Base-by-base conservation (phyloP, 495 filamentous ascomycete species). In the Chaetomium fimeti region DNA sequence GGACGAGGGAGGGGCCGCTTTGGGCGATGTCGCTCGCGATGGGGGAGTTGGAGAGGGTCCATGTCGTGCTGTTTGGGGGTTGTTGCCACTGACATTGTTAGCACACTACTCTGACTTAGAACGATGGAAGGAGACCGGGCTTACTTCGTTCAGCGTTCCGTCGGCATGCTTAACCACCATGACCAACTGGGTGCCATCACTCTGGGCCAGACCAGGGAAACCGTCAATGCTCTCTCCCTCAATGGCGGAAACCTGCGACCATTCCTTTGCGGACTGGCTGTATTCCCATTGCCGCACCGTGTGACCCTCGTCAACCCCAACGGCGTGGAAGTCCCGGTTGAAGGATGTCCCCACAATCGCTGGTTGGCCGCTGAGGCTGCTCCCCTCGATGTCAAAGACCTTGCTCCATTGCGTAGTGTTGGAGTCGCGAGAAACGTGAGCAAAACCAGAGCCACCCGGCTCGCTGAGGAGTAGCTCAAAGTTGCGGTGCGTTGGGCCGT, bases 271-370 rank as follows among this genome's bases (percentile, higher is more conserved):
- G 0, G 66, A 13, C 49, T 69, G 57, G 38, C 43, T 54, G 54
- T 63, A 66, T 5, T 16, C 49, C 66, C 65, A 70, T 6, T 68
- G 65, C 16, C 38, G 62, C 11, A 70, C 1, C 5, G 45, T 51
- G 1, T 52, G 27, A 16, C 60, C 20, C 16, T 47, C 28, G 16
- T 62, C 48, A 2, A 64, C 38, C 3, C 49, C 56, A 6, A 71
- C 63, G 0, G 58, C 66, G n/a, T 71, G 63, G 8, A 68, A 66
- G 24, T 71, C 66, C 25, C 69, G 60, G 45, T 68, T 66, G 24
- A 64, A 68, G 5, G 69, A 71, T 0, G 69, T 71, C 3, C 69
- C 66, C 18, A 63, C 36, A 6, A 71, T 64, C 5, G 54, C 56
- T 4, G 66, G 69, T n/a, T 66, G 68, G 11, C 68, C 68, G 13